Evolutionary conservation across 2,329 filamentous ascomycete species (phyloP).

Genomic region (Fusarium pseudoanthophilum): DNA sequence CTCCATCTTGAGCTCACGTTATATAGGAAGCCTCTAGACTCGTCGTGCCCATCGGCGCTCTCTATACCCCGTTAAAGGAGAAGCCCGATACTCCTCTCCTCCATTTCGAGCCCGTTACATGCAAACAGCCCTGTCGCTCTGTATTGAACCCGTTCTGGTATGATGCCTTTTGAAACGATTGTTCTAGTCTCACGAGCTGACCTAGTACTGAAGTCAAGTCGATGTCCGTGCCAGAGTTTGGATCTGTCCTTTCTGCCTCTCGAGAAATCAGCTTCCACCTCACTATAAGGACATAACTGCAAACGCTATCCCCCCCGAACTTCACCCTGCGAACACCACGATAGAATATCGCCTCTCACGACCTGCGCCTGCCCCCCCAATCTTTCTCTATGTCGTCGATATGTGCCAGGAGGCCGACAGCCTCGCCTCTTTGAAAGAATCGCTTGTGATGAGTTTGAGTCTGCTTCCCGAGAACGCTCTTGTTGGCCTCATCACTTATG

Average conservation of each 20-base stretch:
- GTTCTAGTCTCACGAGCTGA: slow-evolving; percentile 37
- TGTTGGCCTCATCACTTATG: slow-evolving; percentile 86
- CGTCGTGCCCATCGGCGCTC: slow-evolving; percentile 93
- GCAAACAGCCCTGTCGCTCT: slow-evolving; percentile 94
- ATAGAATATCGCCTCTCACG: slow-evolving; percentile 87
- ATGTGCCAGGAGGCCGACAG: slow-evolving; percentile 91
- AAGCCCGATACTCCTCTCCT: slow-evolving; percentile 89
- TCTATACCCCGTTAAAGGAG: slow-evolving; percentile 96
- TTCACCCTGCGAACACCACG: slow-evolving; percentile 85
- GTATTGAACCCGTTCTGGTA: slow-evolving; percentile 98
- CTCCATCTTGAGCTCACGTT: slow-evolving; percentile 9
- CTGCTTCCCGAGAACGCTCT: slow-evolving; percentile 83
- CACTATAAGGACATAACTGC: slow-evolving; percentile 92
- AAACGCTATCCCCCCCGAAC: slow-evolving; percentile 83
- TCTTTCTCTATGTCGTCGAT: slow-evolving; percentile 89
- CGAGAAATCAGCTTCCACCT: slow-evolving; percentile 81
- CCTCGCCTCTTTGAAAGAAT: slow-evolving; percentile 84
- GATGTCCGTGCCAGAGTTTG: slow-evolving; percentile 85
- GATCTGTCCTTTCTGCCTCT: slow-evolving; percentile 91
- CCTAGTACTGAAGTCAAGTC: slow-evolving; percentile 69
- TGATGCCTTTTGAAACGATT: slow-evolving; percentile 42
- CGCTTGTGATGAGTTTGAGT: slow-evolving; percentile 85
- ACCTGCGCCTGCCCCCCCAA: slow-evolving; percentile 85
- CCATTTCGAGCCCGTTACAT: slow-evolving; percentile 96
- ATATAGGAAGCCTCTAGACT: slow-evolving; percentile 88